Evolutionary conservation across 139 green algal species (phyloP).

Genomic region (Diplosphaera chodatii): DNA sequence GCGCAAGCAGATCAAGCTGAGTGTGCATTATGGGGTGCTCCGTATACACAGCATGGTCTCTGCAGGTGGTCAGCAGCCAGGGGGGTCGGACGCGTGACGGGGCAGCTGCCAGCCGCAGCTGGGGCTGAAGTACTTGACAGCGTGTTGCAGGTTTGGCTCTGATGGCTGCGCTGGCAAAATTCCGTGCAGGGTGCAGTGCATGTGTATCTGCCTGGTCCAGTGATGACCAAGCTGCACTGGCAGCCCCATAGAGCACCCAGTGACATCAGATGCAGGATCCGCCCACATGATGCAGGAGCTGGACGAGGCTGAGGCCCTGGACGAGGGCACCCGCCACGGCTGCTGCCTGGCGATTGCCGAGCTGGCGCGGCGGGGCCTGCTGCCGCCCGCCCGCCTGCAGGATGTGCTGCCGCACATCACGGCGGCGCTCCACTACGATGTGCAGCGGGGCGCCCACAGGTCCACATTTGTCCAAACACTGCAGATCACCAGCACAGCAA

Average conservation of each 20-base stretch:
- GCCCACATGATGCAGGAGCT: slow-evolving; percentile 59
- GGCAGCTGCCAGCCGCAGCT: slow-evolving; percentile 56
- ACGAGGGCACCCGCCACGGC: slow-evolving; percentile 88
- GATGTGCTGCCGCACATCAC: slow-evolving; percentile 38
- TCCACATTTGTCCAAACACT: too few species aligned
- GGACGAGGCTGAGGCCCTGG: slow-evolving; percentile 47
- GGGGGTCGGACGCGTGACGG: slow-evolving; percentile 79
- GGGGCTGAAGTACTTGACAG: neutral
- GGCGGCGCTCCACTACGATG: slow-evolving; percentile 83
- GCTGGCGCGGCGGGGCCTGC: slow-evolving; percentile 81
- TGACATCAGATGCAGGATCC: too few species aligned
- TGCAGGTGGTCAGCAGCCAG: slow-evolving; percentile 83
- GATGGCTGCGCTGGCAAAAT: too few species aligned
- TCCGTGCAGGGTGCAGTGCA: too few species aligned
- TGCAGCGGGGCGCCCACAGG: slow-evolving; percentile 77
- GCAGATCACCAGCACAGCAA: too few species aligned
- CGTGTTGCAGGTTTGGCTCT: neutral
- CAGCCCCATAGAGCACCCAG: too few species aligned
- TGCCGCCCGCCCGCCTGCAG: slow-evolving; percentile 68
- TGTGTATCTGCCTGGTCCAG: too few species aligned
- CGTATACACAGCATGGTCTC: too few species aligned
- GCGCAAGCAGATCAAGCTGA: too few species aligned
- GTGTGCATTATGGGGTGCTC: too few species aligned
- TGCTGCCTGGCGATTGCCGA: slow-evolving; percentile 93
- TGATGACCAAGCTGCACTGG: too few species aligned